Percentiles rank a stretch among this genome's conserved stretches.
Evolutionary conservation across 2,329 filamentous ascomycete genomes (phyloP).

Genomic region (Fusarium mangiferae): DNA sequence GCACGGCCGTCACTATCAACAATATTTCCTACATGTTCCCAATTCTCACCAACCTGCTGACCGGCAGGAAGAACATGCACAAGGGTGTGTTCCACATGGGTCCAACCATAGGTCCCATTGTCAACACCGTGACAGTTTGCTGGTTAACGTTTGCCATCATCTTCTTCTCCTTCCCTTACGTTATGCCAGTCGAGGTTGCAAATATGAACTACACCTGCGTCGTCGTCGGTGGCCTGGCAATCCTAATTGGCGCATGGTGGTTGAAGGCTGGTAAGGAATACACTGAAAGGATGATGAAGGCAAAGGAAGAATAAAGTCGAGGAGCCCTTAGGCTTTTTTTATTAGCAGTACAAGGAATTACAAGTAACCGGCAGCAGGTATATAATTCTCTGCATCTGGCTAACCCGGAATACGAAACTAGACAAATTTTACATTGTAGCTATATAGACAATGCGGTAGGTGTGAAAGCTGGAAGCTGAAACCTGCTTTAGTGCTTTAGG

Average conservation of each 20-base stretch:
- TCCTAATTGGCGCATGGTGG: not conserved
- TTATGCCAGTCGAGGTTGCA: not conserved
- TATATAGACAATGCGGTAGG: too few relatives aligned
- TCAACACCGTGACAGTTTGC: not conserved
- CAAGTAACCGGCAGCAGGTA: too few relatives aligned
- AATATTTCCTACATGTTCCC: constrained; percentile 10
- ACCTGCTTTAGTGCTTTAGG: too few relatives aligned
- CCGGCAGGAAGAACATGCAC: constrained; percentile 6
- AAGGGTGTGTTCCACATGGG: constrained; percentile 7
- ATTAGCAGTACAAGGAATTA: too few relatives aligned
- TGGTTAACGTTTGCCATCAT: constrained; percentile 3
- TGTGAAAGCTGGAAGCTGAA: too few relatives aligned
- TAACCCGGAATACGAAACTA: too few relatives aligned
- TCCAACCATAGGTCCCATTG: not conserved
- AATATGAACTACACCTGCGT: constrained; percentile 20
- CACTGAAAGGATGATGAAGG: not conserved
- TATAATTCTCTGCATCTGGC: too few relatives aligned
- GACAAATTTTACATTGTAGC: too few relatives aligned
- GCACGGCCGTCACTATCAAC: not conserved
- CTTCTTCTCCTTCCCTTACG: constrained; percentile 8
- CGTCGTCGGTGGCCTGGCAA: not conserved
- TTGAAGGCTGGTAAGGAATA: not conserved
- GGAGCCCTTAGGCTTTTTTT: too few relatives aligned
- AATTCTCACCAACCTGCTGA: not conserved
- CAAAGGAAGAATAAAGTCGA: not conserved